A percentile compares a stretch with the other conserved stretches of the same genome.
These are phyloP conservation scores for Casuarina cunninghamiana DNA, from an alignment of 306 rosid species.

Conservation along the genomic window DNA sequence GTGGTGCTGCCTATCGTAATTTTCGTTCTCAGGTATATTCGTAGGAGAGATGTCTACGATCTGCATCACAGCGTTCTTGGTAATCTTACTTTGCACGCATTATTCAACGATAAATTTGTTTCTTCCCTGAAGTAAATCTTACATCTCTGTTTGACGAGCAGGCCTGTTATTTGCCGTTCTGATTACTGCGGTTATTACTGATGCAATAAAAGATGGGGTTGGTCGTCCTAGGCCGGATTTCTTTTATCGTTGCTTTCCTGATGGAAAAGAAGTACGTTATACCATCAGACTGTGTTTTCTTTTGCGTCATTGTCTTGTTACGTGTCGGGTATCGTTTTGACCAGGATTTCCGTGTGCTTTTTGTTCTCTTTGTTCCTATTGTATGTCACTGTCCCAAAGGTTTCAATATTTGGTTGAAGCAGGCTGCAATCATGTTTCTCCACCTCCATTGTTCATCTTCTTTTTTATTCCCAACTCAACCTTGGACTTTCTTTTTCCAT, in stretches of 20 bases:
- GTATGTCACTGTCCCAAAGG: neutral
- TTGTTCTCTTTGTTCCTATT: neutral
- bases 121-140: neutral
- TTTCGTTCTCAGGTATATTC: slow-evolving; percentile 59
- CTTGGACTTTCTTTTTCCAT: neutral
- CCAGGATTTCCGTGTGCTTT: neutral
- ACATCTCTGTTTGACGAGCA: slow-evolving; percentile 33
- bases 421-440: neutral
- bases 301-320: neutral
- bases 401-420: neutral
- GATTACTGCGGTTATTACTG: slow-evolving; percentile 80
- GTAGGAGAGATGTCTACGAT: slow-evolving; percentile 85
- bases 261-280: slow-evolving; percentile 60
- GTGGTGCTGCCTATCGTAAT: slow-evolving; percentile 73
- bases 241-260: slow-evolving; percentile 97
- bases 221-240: slow-evolving; percentile 98
- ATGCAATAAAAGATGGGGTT: slow-evolving; percentile 76
- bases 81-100: slow-evolving; percentile 24
- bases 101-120: neutral
- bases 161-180: slow-evolving; percentile 79
- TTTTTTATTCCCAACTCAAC: neutral
- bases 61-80: slow-evolving; percentile 85
- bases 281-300: neutral
- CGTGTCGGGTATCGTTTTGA: neutral
- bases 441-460: too few relatives aligned